Base-by-base conservation (phyloP, 306 rosid species). In the Begonia loranthoides region DNA sequence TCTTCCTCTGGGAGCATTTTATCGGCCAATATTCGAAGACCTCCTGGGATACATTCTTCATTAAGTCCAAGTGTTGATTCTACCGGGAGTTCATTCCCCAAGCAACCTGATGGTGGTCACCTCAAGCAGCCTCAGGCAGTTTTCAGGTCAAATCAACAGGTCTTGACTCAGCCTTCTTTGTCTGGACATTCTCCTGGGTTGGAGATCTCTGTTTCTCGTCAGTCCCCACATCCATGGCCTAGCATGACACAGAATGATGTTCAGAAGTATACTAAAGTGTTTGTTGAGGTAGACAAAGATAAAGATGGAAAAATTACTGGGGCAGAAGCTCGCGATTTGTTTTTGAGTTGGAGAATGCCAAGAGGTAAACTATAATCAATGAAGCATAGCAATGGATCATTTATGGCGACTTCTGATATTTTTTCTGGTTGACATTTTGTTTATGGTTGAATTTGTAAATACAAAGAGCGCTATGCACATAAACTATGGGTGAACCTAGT, bases 291-390 rank as follows among this genome's bases (percentile, higher is more conserved):
- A 54, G 99, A 92, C 73, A 79, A 79, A 1, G 99, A 92, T 67
- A 79, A 83, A 75, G 99, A 92, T 69, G 99, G 96, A 55, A 92
- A 80, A 75, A 87, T 92, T 55, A 92, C 89, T 3, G 99, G 96
- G 69, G 84, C 79, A 51, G 94, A 92, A 72, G 96, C 99, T 0
- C 94, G 81, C 22, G 80, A 83, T 76, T 74, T 92, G 76, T 92
- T 92, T 63, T 70, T 92, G 51, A 87, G 87, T 77, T 92, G 99
- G 99, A 75, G 79, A 68, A 54, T 92, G 61, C 94, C 96, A 48
- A 80, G 93, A 79, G 99, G 99, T 92, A 72, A 68, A 63, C 62
- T 65, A 64, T 36, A 7, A 28, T 28, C 36, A 28, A 28, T 28
- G 36, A 28, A 28, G 36, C 36, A 28, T 28, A 28, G 22, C 12